phyloP scores from a whole-genome alignment of 345 rosid species.

The Hypericum perforatum region DNA sequence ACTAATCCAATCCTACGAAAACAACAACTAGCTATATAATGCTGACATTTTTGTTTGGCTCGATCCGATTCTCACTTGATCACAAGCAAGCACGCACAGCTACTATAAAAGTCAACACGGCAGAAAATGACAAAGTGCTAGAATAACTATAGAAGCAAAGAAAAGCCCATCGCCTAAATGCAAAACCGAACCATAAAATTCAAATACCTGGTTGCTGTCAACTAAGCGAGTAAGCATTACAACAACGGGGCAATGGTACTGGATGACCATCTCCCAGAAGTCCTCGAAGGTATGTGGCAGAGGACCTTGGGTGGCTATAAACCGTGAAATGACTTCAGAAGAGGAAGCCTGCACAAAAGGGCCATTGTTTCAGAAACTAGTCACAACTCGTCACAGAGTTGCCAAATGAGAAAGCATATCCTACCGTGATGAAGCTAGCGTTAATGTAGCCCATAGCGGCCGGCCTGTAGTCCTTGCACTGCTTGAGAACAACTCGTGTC shows the following conservation, averaged over 20 bases:
- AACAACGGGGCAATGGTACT: slow-evolving; percentile 58
- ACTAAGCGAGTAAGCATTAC: slow-evolving; percentile 88
- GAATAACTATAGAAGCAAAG: no score
- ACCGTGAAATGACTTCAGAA: slow-evolving; percentile 46
- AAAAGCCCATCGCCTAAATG: no score
- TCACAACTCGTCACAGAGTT: not conserved
- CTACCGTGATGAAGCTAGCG: slow-evolving; percentile 71
- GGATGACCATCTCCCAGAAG: slow-evolving; percentile 93
- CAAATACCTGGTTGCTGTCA: slow-evolving; percentile 50
- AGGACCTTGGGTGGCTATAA: slow-evolving; percentile 94
- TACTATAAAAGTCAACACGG: no score
- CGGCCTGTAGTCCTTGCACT: slow-evolving; percentile 54
- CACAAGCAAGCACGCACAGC: no score
- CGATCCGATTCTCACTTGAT: no score
- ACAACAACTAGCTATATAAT: no score
- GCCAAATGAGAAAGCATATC: not conserved
- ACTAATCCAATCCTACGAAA: no score
- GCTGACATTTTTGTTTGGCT: no score
- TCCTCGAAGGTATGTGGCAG: slow-evolving; percentile 65
- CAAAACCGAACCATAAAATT: not conserved
- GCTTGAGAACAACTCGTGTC: slow-evolving; percentile 57
- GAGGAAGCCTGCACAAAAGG: slow-evolving; percentile 49
- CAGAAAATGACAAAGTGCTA: no score
- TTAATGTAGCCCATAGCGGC: slow-evolving; percentile 71
- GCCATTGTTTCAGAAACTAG: not conserved